Base-by-base conservation (phyloP, 768 basidiomycete genomes). In the Scleroderma bovista region DNA sequence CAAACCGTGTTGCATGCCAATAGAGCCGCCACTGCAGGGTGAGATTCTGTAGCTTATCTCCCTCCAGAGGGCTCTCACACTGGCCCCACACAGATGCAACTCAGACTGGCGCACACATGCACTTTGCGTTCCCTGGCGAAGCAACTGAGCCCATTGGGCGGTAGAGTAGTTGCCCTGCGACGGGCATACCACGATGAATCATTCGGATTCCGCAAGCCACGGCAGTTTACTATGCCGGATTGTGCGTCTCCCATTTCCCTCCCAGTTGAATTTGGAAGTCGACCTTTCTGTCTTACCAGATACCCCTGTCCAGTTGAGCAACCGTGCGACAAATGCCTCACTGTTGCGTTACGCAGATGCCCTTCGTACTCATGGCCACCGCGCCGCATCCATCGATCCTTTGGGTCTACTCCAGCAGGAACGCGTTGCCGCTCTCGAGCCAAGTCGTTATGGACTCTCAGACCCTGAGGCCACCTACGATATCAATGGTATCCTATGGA, bases 321-420 rank as follows among this genome's bases (percentile, higher is more conserved):
- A 88, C 65, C 78, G 93, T 9, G 74, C 74, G 13, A 61, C 64
- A 3, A 93, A 94, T 57, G 90, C 91, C 0, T 72, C 88, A 3
- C 72, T 96, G 16, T 70, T 94, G 39, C 86, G 93, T 31, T 94
- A 93, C 61, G 88, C 93, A 11, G 93, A 95, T 63, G 85, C 87
- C 2, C 77, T 95, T 57, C 79, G 92, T n/a, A 83, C 75, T 0
- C 88, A 92, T 55, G 88, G 86, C 0, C 91, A 93, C 60, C 80
- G 89, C 26, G 89, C 90, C 3, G 90, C 91, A 0, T 75, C 78
- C 38, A 87, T 95, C 37, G 93, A 96, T 61, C 93, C 93, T 0
- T 70, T 95, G 32, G 91, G 93, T 65, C 69, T 95, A 46, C 84
- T 95, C 26, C 84, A 88, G 47, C 81, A 93, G 15, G 90, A 93